Base-by-base conservation (phyloP, 345 rosid genomes). In the Geranium brycei region DNA sequence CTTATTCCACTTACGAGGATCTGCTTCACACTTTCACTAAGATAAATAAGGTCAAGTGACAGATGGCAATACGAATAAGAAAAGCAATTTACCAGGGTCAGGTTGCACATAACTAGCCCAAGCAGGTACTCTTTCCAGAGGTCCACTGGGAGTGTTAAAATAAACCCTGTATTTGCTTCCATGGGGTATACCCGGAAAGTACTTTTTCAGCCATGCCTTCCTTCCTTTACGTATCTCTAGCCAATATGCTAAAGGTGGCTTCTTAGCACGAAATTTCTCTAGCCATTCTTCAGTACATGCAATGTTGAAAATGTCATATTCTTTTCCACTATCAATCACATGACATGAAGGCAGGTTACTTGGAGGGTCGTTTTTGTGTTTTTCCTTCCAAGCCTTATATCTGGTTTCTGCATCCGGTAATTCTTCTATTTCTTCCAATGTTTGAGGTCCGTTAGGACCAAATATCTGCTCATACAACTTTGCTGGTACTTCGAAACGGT, bases 61-160 rank as follows among this genome's bases (percentile, higher is more conserved):
- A 23, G 28, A 23, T 23, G 28, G 2, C 28, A 23, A 23, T 23
- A 23, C 28, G 28, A 18, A 35, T 51, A 59, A 14, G 31, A 64
- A 61, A 61, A 23, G 65, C 31, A 35, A 28, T 51, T 77, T 82
- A 87, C 98, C 93, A 70, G 98, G 91, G 76, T 89, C 93, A 70
- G 98, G 93, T 77, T 89, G 76, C 59, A 92, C 96, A 67, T 87
- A 92, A 31, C 87, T 84, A 73, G 98, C 95, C 98, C 98, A 89
- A 65, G 98, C 95, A 66, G 98, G 96, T 41, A 92, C 83, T 10
- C 98, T 80, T 68, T 92, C 98, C 72, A 92, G 66, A 0, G 88
- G 95, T 51, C 98, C 98, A 71, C 77, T 80, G 35, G 95, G 82
- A 78, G 98, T 86, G 77, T 89, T 89, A 51, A 89, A 89, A 74